A percentile compares a stretch with the other conserved stretches of the same genome.
Evolutionary conservation across 164 flowering plant genomes (phyloP).

Genomic region (Chimonanthus praecox): DNA sequence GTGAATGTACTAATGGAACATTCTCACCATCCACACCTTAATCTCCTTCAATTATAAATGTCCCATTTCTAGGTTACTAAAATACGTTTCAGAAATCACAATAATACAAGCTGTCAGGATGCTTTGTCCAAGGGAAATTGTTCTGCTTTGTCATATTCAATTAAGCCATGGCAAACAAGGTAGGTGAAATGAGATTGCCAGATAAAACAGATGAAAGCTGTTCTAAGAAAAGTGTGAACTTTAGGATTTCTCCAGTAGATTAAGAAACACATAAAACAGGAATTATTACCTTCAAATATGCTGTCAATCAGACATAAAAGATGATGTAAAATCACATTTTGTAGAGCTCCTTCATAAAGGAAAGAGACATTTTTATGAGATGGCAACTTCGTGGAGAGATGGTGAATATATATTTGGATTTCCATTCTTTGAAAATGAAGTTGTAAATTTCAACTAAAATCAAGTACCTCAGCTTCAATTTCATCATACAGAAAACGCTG

Average conservation of each 20-base stretch:
- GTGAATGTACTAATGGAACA: no score
- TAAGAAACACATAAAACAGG: no score
- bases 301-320: neutral
- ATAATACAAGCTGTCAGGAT: no score
- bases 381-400: neutral
- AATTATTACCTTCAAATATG: no score
- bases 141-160: neutral
- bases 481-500: slow-evolving; percentile 98
- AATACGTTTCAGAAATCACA: no score
- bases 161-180: neutral
- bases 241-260: neutral
- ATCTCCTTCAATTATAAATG: no score
- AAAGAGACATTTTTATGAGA: neutral
- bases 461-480: slow-evolving; percentile 95
- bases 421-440: neutral
- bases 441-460: neutral
- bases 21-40: no score
- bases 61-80: no score
- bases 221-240: no score
- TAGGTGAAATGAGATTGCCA: neutral
- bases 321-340: neutral
- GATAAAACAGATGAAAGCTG: neutral
- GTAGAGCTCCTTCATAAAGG: neutral
- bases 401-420: neutral
- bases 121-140: neutral